phyloP scores from a whole-genome alignment of 257 asterid species.

The Primulina huaijiensis region DNA sequence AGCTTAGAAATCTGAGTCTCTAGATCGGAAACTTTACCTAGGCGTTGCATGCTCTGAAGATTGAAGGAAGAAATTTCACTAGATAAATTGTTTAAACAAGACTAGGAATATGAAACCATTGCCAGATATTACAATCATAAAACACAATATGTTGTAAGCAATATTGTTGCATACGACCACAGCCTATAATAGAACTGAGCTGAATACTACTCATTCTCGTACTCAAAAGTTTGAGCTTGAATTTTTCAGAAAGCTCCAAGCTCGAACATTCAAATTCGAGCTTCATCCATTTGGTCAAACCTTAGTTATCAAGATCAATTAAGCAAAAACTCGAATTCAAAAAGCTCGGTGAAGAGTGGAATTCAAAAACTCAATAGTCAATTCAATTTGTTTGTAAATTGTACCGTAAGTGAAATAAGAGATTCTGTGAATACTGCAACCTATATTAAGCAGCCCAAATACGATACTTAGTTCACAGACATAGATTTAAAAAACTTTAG shows the following conservation, averaged over 20 bases:
- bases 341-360: not conserved
- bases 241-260: no score
- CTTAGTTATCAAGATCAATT: not conserved
- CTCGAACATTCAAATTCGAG: not conserved
- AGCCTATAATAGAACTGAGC: no score
- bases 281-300: not conserved
- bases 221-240: no score
- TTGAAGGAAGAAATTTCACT: not conserved
- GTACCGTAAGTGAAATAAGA: not conserved
- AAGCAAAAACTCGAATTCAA: not conserved
- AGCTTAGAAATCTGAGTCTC: constrained; percentile 74
- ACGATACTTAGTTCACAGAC: not conserved
- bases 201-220: no score
- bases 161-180: no score
- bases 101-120: not conserved
- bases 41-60: constrained; percentile 45
- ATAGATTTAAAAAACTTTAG: not conserved
- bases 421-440: not conserved
- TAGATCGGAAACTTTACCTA: constrained; percentile 55
- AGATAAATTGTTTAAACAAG: not conserved
- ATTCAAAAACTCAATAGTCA: no score
- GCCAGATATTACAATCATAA: not conserved
- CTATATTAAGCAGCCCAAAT: not conserved
- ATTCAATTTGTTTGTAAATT: no score
- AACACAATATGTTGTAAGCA: not conserved